Percentiles rank a stretch among this genome's conserved stretches.
Conservation (phyloP, 768 basidiomycete species). For the Exidia glandulosa region DNA sequence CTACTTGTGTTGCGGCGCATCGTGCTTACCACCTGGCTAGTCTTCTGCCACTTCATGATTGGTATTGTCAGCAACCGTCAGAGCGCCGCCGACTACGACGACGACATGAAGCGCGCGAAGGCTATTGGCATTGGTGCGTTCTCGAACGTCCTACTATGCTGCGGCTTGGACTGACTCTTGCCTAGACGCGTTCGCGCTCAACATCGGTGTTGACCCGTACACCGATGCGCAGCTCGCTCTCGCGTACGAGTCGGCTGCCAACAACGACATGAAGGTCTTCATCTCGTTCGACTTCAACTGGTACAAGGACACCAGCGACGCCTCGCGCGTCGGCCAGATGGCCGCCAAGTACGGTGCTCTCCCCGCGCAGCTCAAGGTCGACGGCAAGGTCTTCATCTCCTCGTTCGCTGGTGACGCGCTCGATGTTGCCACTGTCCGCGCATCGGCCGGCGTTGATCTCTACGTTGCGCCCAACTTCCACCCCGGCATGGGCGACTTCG, state of each 20-base stretch:
- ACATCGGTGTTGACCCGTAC: conserved; percentile 42
- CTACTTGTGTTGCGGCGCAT: neutral
- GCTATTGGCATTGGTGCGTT: neutral
- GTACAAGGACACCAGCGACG: conserved; percentile 13
- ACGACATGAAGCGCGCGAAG: conserved; percentile 4
- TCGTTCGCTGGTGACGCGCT: conserved; percentile 23
- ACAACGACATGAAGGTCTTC: conserved; percentile 16
- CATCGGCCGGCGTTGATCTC: conserved; percentile 11
- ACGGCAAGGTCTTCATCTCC: conserved; percentile 19
- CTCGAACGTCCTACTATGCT: conserved; percentile 12
- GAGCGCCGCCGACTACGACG: conserved; percentile 19
- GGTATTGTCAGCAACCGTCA: conserved; percentile 14
- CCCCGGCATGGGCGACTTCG: conserved; percentile 8
- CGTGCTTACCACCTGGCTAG: neutral
- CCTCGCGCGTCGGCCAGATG: conserved; percentile 9
- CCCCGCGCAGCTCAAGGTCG: conserved; percentile 15
- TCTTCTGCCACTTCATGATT: conserved; percentile 1
- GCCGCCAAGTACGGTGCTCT: conserved; percentile 11
- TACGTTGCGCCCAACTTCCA: conserved; percentile 20
- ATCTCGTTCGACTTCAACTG: conserved; percentile 27
- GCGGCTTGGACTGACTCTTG: conserved; percentile 19
- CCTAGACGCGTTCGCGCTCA: conserved; percentile 54
- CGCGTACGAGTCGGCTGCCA: conserved; percentile 17
- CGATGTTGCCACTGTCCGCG: conserved; percentile 14
- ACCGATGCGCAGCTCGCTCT: conserved; percentile 17